These are phyloP conservation scores for Forsythia viridissima DNA, from an alignment of 257 asterid species.

Conservation along the genomic window DNA sequence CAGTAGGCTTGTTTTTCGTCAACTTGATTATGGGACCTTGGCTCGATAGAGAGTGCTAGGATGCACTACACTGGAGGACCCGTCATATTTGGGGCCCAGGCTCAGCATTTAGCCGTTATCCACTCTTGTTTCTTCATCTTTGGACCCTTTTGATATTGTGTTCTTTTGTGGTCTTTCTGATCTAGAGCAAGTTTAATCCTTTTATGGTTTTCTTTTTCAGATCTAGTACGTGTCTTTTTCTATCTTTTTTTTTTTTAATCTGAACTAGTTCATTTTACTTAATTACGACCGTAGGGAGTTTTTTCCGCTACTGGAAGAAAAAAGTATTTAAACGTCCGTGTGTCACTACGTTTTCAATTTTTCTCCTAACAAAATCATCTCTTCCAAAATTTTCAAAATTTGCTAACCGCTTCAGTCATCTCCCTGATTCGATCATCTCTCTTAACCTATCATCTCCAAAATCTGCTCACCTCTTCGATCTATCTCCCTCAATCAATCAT, in stretches of 20 bases:
- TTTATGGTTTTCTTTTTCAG: neutral
- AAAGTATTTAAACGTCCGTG: too few relatives aligned
- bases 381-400: too few relatives aligned
- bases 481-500: too few relatives aligned
- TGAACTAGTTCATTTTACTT: neutral
- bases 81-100: neutral
- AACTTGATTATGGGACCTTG: neutral
- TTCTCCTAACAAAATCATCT: too few relatives aligned
- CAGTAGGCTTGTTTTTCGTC: neutral
- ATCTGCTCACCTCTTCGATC: too few relatives aligned
- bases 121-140: constrained; percentile 4
- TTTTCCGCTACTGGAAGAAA: too few relatives aligned
- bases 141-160: neutral
- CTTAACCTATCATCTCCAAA: too few relatives aligned
- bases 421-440: too few relatives aligned
- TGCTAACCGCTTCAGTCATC: too few relatives aligned
- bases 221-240: neutral
- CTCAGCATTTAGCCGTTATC: neutral
- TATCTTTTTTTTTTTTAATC: neutral
- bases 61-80: neutral
- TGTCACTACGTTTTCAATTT: too few relatives aligned
- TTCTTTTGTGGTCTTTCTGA: neutral
- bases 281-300: neutral
- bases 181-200: neutral
- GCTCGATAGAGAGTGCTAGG: neutral